Evolutionary conservation across 306 rosid species (phyloP), one percentile per base, ranked within the genome.

Genomic region (Vigna unguiculata): DNA sequence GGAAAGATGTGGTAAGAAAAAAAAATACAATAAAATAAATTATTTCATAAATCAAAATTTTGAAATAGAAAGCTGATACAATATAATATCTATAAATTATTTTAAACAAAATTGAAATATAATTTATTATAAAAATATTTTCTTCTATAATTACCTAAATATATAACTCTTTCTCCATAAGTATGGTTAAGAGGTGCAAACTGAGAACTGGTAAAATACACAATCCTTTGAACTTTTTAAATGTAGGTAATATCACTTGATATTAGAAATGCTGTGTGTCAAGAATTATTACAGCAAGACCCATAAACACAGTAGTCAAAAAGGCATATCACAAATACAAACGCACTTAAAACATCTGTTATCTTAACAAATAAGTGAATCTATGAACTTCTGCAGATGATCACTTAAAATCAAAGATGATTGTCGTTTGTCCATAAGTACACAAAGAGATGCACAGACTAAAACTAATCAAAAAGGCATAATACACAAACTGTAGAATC

Each of bases 401-500:
- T 24, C 57, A 51, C 25, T 78, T 9, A 8, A 54, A 49, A 32
- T 21, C 62, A 60, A n/a, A 78, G 71, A 69, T 47, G 30, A 38
- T 6, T 58, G 49, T 9, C 34, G 19, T 80, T 53, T 53, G 54
- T 25, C 45, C 34, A 41, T 51, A 32, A 22, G 11, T 51, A 73
- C 72, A 79, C 60, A 65, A 40, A 61, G 38, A 63, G 67, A 79
- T 21, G 30, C 47, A 68, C 38, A 68, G 53, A 43, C 40, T 14
- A 67, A 49, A 65, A 49, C 53, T 38, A 55, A 30, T 46, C 51
- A 66, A 70, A 68, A 25, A 48, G 6, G 54, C 63, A 38, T 41
- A 45, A 69, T 73, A 69, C 74, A 81, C 64, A 69, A 54, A 30
- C 38, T 34, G 45, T 21, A 69, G 71, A 81, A 70, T 40, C 76